A percentile compares a stretch with the other conserved stretches of the same genome.
Evolutionary conservation across 164 flowering plant species (phyloP).

Genomic region (Brasenia schreberi): DNA sequence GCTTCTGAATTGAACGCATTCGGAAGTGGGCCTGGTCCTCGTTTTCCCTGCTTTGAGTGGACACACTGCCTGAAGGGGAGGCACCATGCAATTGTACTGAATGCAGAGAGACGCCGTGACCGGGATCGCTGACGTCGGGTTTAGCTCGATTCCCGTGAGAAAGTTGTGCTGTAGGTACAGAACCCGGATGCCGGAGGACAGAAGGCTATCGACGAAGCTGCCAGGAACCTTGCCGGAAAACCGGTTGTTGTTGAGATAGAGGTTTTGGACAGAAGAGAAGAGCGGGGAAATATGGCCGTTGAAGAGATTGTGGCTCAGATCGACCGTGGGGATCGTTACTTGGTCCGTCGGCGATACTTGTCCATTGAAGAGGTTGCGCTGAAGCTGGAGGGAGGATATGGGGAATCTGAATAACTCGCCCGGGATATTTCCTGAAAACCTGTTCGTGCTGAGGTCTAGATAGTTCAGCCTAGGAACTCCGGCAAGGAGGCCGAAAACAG

Average conservation of each 20-base stretch:
- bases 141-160: constrained; percentile 68
- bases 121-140: constrained; percentile 81
- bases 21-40: constrained; percentile 63
- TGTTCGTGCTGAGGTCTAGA: constrained; percentile 79
- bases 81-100: constrained; percentile 96
- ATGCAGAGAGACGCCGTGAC: constrained; percentile 64
- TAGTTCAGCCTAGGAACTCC: constrained; percentile 45
- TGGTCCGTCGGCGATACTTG: constrained; percentile 40
- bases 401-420: constrained; percentile 47
- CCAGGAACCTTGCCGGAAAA: constrained; percentile 72
- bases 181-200: constrained; percentile 41
- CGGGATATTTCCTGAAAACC: constrained; percentile 72
- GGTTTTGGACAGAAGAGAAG: constrained; percentile 61
- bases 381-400: constrained; percentile 49
- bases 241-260: constrained; percentile 78
- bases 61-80: constrained; percentile 74
- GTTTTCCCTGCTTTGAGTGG: constrained; percentile 76
- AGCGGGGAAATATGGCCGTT: constrained; percentile 63
- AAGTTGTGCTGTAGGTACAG: constrained; percentile 83
- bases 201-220: constrained; percentile 51
- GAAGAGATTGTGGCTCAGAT: constrained; percentile 66
- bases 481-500: constrained; percentile 37
- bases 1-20: constrained; percentile 65
- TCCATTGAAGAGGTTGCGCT: constrained; percentile 63
- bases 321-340: constrained; percentile 67